Conservation (phyloP, 805 yeast genomes). For the Teunomyces cretensis region DNA sequence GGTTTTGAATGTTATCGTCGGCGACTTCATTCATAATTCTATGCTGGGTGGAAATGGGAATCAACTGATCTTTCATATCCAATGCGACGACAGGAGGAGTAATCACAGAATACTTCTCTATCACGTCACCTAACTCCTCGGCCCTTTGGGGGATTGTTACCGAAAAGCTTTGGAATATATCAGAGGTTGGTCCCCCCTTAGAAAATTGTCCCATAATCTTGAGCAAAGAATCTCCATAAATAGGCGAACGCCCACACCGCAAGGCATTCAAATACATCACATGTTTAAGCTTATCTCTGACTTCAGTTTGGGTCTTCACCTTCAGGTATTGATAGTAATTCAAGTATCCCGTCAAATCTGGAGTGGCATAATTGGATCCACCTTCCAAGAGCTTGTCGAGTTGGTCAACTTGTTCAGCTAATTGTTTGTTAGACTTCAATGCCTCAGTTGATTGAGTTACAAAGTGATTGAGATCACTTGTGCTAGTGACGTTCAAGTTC, state of each 20-base stretch:
- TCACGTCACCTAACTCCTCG: conserved; percentile 42
- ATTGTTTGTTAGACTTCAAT: conserved; percentile 47
- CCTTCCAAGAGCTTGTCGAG: conserved; percentile 38
- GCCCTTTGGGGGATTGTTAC: conserved; percentile 27
- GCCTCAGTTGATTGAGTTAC: conserved; percentile 43
- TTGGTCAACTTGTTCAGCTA: conserved; percentile 44
- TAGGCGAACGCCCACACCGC: conserved; percentile 64
- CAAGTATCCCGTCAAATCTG: conserved; percentile 39
- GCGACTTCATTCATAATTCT: conserved; percentile 30
- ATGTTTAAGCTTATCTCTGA: conserved; percentile 56
- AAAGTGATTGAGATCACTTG: conserved; percentile 46
- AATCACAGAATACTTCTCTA: conserved; percentile 78
- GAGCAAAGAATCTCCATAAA: conserved; percentile 63
- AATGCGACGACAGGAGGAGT: conserved; percentile 85
- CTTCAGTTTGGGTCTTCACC: conserved; percentile 49
- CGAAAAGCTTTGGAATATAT: conserved; percentile 19
- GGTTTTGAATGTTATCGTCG: conserved; percentile 44
- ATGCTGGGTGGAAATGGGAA: conserved; percentile 41
- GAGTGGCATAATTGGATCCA: conserved; percentile 19
- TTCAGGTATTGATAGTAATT: conserved; percentile 60
- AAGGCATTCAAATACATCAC: conserved; percentile 60
- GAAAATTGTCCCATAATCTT: conserved; percentile 32
- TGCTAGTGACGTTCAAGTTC: conserved; percentile 56
- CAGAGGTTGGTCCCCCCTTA: conserved; percentile 10
- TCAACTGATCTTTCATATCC: conserved; percentile 57